Evolutionary conservation across 345 rosid species (phyloP).

Genomic region (Barbarea vulgaris): DNA sequence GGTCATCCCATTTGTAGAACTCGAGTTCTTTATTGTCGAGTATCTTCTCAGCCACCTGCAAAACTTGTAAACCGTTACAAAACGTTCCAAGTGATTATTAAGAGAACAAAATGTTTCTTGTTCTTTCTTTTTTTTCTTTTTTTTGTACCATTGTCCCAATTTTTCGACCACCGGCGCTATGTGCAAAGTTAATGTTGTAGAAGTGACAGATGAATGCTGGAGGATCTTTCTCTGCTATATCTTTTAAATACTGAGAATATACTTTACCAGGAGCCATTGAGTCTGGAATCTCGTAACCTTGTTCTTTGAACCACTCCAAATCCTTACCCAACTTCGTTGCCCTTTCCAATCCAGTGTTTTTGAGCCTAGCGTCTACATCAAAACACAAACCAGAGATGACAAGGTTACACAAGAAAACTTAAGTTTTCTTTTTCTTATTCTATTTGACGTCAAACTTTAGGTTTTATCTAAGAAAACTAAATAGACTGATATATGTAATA

Average conservation of each 20-base stretch:
- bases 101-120: neutral
- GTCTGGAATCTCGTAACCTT: slow-evolving; percentile 2
- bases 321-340: neutral
- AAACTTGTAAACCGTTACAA: neutral
- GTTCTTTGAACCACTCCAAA: slow-evolving; percentile 16
- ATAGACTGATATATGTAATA: neutral
- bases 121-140: too few species aligned
- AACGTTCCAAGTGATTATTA: neutral
- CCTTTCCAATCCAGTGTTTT: slow-evolving; percentile 1
- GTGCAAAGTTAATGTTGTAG: slow-evolving; percentile 72
- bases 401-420: neutral
- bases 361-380: neutral
- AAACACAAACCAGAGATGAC: neutral
- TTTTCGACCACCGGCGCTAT: neutral
- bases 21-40: slow-evolving; percentile 67
- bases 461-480: neutral
- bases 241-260: slow-evolving; percentile 48
- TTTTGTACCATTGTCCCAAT: neutral
- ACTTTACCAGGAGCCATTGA: slow-evolving; percentile 64
- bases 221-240: slow-evolving; percentile 56
- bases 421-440: too few species aligned
- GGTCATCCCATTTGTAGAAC: slow-evolving; percentile 82
- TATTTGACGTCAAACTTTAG: neutral
- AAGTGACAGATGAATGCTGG: slow-evolving; percentile 91
- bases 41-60: slow-evolving; percentile 61